Conservation (phyloP, 2,329 filamentous ascomycete genomes). For the Aspergillus intermedius region DNA sequence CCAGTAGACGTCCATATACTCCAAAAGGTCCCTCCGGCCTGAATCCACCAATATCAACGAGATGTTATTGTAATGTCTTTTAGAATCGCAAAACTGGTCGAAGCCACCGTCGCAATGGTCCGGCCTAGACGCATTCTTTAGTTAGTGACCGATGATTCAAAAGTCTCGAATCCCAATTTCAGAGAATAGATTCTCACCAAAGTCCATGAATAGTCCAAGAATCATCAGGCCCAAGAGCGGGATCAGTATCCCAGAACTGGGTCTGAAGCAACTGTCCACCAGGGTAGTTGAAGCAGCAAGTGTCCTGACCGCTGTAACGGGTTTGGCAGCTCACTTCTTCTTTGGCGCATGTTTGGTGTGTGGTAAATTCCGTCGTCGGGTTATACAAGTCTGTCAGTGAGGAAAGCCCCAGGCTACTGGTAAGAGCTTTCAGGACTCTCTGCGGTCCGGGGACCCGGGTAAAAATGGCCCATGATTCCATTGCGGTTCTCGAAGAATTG, state of each 20-base stretch:
- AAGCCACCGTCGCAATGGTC: conserved; percentile 66
- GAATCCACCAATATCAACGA: conserved; percentile 53
- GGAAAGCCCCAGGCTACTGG: conserved; percentile 25
- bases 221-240: conserved; percentile 58
- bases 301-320: conserved; percentile 53
- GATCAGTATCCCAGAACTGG: conserved; percentile 69
- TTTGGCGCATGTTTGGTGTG: conserved; percentile 24
- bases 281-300: conserved; percentile 69
- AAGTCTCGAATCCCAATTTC: too few species aligned
- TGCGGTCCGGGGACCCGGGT: conserved; percentile 28
- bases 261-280: conserved; percentile 66
- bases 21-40: conserved; percentile 51
- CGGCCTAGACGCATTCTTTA: conserved; percentile 37
- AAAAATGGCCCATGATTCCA: conserved; percentile 7
- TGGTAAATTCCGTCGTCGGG: conserved; percentile 6
- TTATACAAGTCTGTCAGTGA: conserved; percentile 11
- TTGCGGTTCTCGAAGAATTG: conserved; percentile 5
- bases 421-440: conserved; percentile 27
- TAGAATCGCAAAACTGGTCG: conserved; percentile 58
- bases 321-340: conserved; percentile 57
- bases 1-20: conserved; percentile 67
- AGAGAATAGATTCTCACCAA: conserved; percentile 38
- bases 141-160: background rate
- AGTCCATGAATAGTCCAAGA: conserved; percentile 71
- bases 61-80: conserved; percentile 60